Evolutionary conservation across 2,329 filamentous ascomycete species (phyloP).

Genomic region (Xylaria sp.): DNA sequence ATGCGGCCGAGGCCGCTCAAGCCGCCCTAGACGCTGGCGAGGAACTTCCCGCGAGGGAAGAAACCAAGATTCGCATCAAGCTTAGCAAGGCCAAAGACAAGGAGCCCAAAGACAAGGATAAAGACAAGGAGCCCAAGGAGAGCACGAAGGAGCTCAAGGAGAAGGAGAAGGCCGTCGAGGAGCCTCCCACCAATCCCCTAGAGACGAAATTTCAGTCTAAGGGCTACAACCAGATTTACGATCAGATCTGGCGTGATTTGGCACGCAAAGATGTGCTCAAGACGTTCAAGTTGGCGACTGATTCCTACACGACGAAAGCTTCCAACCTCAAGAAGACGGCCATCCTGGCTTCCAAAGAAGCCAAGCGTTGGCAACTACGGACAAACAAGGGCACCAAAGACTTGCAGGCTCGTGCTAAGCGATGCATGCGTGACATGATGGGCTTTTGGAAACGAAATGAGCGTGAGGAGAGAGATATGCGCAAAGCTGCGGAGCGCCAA

Average conservation of each 20-base stretch:
- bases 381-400: conserved; percentile 99
- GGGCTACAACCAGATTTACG: conserved; percentile 95
- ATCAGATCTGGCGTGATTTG: conserved; percentile 95
- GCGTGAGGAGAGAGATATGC: conserved; percentile 91
- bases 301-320: conserved; percentile 83
- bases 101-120: conserved; percentile 48
- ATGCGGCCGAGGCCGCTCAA: conserved; percentile 85
- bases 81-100: conserved; percentile 53
- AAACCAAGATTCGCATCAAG: conserved; percentile 69
- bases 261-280: conserved; percentile 93
- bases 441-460: conserved; percentile 99
- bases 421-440: conserved; percentile 99
- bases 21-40: conserved; percentile 81
- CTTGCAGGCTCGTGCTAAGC: conserved; percentile 93
- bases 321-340: conserved; percentile 99
- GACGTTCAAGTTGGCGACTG: conserved; percentile 84
- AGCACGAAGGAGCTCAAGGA: conserved; percentile 54
- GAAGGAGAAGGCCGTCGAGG: conserved; percentile 47
- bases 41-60: conserved; percentile 66
- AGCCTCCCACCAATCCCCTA: conserved; percentile 49
- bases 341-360: conserved; percentile 94
- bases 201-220: conserved; percentile 80
- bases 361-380: conserved; percentile 93
- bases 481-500: conserved; percentile 92
- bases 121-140: conserved; percentile 48